Evolutionary conservation across 1,284 basidiomycete species (phyloP).

Genomic region (Marasmius sp.): DNA sequence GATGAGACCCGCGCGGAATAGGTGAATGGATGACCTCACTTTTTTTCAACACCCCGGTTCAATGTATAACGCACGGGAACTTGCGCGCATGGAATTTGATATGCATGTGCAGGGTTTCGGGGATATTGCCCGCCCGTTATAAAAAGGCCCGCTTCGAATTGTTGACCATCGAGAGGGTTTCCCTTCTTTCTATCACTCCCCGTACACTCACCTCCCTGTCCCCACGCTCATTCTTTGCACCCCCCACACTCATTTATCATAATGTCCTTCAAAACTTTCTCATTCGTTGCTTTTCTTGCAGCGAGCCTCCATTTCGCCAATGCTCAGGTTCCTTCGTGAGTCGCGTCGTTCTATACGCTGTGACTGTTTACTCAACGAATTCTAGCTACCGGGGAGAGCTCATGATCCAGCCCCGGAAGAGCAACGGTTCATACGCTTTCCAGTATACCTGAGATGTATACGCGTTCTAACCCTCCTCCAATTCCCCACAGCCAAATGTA

Average conservation of each 20-base stretch:
- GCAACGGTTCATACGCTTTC: conserved; percentile 3
- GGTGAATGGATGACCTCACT: too few species aligned
- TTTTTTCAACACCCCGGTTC: too few species aligned
- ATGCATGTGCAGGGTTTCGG: too few species aligned
- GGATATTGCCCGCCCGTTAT: background rate
- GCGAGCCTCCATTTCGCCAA: conserved; percentile 2
- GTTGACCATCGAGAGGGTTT: background rate
- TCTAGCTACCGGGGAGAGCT: conserved; percentile 14
- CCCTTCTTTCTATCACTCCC: background rate
- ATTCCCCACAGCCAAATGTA: conserved; percentile 20
- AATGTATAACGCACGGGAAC: too few species aligned
- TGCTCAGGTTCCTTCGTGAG: conserved; percentile 9
- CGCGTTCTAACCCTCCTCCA: background rate
- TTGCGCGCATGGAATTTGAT: too few species aligned
- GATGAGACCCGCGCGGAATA: too few species aligned
- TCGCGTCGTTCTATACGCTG: background rate
- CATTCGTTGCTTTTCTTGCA: conserved; percentile 4
- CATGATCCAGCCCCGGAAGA: conserved; percentile 22
- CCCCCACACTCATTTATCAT: background rate
- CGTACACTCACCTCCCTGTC: background rate
- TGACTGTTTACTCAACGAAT: background rate
- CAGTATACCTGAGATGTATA: background rate
- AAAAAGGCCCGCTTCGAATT: background rate
- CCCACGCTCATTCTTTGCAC: background rate
- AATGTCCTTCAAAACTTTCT: conserved; percentile 2